phyloP scores from a whole-genome alignment of 768 basidiomycete species.

The Cubamyces sp. region DNA sequence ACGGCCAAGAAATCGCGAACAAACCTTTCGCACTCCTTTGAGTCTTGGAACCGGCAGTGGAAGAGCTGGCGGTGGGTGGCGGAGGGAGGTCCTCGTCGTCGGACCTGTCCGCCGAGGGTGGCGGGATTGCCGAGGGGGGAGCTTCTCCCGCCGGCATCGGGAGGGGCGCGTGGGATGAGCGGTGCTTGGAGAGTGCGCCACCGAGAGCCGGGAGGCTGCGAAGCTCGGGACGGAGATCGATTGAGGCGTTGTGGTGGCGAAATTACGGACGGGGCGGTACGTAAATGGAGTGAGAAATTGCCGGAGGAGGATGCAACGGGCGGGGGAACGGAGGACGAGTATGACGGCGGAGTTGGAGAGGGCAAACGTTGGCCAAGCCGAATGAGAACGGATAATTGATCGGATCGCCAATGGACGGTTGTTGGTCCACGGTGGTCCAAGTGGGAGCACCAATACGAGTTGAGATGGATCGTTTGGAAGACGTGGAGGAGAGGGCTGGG shows the following conservation, averaged over 20 bases:
- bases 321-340: not conserved
- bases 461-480: not conserved
- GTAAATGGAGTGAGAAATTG: no score
- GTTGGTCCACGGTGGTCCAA: constrained; percentile 18
- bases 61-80: not conserved
- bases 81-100: constrained; percentile 2
- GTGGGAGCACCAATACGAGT: not conserved
- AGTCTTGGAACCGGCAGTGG: not conserved
- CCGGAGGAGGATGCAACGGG: not conserved
- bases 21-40: constrained; percentile 22
- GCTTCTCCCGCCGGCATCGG: constrained; percentile 1
- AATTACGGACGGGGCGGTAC: no score
- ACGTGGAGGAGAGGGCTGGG: no score
- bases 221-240: not conserved
- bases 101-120: not conserved
- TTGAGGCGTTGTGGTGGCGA: no score
- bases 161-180: not conserved
- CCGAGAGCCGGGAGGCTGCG: not conserved
- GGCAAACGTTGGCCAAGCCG: not conserved
- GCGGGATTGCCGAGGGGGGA: not conserved
- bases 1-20: not conserved
- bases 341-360: not conserved
- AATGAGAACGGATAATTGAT: not conserved
- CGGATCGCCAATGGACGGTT: not conserved
- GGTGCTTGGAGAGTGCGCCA: not conserved